Evolutionary conservation across 257 asterid genomes (phyloP), one percentile per base, ranked within the genome.

Genomic region (Solanum chilense): DNA sequence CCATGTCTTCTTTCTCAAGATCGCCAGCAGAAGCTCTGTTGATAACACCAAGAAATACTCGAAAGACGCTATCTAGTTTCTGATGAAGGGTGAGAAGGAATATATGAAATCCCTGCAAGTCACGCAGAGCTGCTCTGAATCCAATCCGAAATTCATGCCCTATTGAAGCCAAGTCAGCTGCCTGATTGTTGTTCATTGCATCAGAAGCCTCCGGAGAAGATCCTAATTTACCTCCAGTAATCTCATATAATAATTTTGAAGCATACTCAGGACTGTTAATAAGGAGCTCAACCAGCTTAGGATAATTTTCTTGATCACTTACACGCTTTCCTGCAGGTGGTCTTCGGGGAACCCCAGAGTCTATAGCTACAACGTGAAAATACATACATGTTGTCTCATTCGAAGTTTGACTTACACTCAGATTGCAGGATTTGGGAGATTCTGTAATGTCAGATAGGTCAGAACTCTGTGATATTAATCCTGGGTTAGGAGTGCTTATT

Each of bases 281-380:
- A 74, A 96, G 94, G 86, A 97, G 99, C 94, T 97, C 99, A 85
- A 96, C 98, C 71, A 97, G 90, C 93, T 93, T 93, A 27, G 99
- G 99, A 92, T 97, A 97, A 91, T 91, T 94, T 87, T 88, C 96
- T 82, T 96, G 98, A 90, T 97, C 99, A 90, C 89, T 94, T 88
- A 94, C 92, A 69, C 98, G 98, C 87, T 97, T 97, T 77, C 98
- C 98, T 29, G 99, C 99, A 69, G 99, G 99, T n/a, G 99, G 99
- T 90, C 97, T 93, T 74, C 99, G 98, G 76, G 99, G 99, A 33
- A 97, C 99, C 88, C 95, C 99, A 33, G 98, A 96, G 88, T 97
- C 99, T 91, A 97, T 97, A 23, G 98, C 99, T 90, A 97, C 97
- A 82, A 96, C 91, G 85, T 93, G 95, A 85, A 90, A 90, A 90